A percentile compares a stretch with the other conserved stretches of the same genome.
These are phyloP conservation scores for Nakazawaea ambrosiae DNA, from an alignment of 805 yeast genomes.

Conservation along the genomic window DNA sequence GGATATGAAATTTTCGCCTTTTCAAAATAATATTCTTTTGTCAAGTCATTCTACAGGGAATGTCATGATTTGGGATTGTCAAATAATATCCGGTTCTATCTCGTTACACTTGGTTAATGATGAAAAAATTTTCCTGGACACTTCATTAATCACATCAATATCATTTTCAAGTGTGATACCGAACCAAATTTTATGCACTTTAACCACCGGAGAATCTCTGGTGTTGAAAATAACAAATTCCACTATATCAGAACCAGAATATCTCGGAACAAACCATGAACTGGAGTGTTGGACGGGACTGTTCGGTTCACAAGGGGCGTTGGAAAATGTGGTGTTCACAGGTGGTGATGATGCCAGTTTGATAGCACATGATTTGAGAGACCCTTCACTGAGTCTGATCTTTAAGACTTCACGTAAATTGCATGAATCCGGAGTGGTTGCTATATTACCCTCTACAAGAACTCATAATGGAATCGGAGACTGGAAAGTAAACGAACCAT, in stretches of 20 bases:
- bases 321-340: constrained; percentile 56
- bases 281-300: constrained; percentile 88
- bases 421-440: constrained; percentile 89
- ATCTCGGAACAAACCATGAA: constrained; percentile 42
- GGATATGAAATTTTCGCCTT: constrained; percentile 66
- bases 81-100: constrained; percentile 16
- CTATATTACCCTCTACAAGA: constrained; percentile 54
- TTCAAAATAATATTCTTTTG: constrained; percentile 37
- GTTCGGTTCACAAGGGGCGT: constrained; percentile 50
- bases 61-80: constrained; percentile 51
- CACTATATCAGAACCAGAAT: constrained; percentile 10
- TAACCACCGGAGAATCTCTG: constrained; percentile 60
- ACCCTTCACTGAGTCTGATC: constrained; percentile 24
- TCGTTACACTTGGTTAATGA: constrained; percentile 21
- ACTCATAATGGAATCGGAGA: constrained; percentile 24
- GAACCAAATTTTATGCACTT: constrained; percentile 42
- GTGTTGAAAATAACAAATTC: constrained; percentile 26
- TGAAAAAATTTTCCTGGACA: constrained; percentile 40
- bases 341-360: constrained; percentile 89
- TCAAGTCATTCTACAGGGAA: constrained; percentile 82
- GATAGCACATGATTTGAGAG: constrained; percentile 64
- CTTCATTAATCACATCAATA: constrained; percentile 55
- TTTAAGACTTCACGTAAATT: constrained; percentile 37
- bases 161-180: constrained; percentile 42
- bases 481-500: constrained; percentile 36